Base-by-base conservation (phyloP, 202 grass and related monocot species). In the Cymbopogon flexuosus region DNA sequence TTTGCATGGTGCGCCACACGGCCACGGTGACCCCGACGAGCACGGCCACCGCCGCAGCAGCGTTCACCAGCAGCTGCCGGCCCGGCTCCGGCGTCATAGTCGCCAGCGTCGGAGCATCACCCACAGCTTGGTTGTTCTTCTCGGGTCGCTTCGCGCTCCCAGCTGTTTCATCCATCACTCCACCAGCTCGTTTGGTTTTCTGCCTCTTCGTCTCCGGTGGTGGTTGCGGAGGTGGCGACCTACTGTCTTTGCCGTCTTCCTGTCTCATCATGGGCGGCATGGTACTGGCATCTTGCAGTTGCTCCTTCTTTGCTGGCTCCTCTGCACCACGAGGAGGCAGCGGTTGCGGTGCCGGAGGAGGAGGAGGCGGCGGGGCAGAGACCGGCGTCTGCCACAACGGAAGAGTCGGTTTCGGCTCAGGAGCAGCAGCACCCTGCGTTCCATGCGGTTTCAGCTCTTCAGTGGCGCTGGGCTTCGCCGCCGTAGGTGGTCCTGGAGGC, bases 31-130 rank as follows among this genome's bases (percentile, higher is more conserved):
- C 41, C 66, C 75, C 79, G 12, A 86, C 24, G 5, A 93, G 75
- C 40, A 93, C 91, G 14, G 56, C 77, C 56, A 5, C 72, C 10
- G 88, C 85, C 52, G 57, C 88, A 0, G 40, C 76, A 33, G 80
- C 24, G 84, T 93, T 93, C 30, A 86, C 65, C 69, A 93, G 36
- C 64, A 89, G 79, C 8, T 56, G 24, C 42, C 47, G 67, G 62
- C 0, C 3, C 4, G 54, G 11, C 36, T 18, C 57, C 3, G 47
- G 0, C 12, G 34, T 0, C 0, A 4, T 0, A 1, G 30, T 6
- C 62, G 0, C 14, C 8, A 9, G 1, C 31, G 3, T 3, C 19
- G 18, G 56, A 36, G 47, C 9, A 1, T 8, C 43, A 2, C 1
- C 10, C 10, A 0, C 8, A 10, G 2, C 16, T 5, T 36, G n/a